Percentiles rank a stretch among this genome's conserved stretches.
These are phyloP conservation scores for Tulasnella sp. DNA, from an alignment of 768 basidiomycete genomes.

Conservation along the genomic window DNA sequence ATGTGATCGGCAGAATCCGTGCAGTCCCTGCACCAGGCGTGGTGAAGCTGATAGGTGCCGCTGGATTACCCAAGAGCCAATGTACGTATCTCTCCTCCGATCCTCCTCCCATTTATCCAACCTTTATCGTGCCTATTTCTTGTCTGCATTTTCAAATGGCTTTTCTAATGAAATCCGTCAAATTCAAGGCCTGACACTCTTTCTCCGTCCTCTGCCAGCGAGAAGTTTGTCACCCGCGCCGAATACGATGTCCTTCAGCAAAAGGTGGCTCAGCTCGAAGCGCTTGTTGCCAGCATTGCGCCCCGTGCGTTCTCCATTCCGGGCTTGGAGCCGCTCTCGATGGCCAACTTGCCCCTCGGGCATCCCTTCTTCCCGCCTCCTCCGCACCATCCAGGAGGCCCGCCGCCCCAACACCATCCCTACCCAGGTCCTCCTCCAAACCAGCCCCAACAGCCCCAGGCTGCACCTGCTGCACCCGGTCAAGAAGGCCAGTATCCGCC, in stretches of 20 bases:
- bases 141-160: conserved; percentile 8
- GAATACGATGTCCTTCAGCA: conserved; percentile 67
- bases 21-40: conserved; percentile 65
- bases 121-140: not conserved
- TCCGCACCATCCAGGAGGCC: conserved; percentile 8
- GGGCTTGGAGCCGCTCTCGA: conserved; percentile 5
- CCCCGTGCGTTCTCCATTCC: conserved; percentile 19
- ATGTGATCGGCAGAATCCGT: conserved; percentile 76
- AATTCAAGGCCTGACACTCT: not conserved
- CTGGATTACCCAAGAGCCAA: conserved; percentile 72
- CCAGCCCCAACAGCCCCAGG: not conserved
- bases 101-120: not conserved
- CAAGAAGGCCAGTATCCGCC: not conserved
- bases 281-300: conserved; percentile 36
- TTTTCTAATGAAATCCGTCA: not conserved
- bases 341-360: conserved; percentile 6
- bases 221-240: conserved; percentile 66
- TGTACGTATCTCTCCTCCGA: conserved; percentile 38
- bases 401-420: conserved; percentile 8
- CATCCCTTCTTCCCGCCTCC: conserved; percentile 4
- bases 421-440: conserved; percentile 5
- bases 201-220: conserved; percentile 32
- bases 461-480: not conserved
- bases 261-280: conserved; percentile 49
- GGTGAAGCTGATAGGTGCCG: conserved; percentile 71